These are phyloP conservation scores for Phytophthora palmivora DNA, from an alignment of 352 stramenopile genomes.

Conservation along the genomic window DNA sequence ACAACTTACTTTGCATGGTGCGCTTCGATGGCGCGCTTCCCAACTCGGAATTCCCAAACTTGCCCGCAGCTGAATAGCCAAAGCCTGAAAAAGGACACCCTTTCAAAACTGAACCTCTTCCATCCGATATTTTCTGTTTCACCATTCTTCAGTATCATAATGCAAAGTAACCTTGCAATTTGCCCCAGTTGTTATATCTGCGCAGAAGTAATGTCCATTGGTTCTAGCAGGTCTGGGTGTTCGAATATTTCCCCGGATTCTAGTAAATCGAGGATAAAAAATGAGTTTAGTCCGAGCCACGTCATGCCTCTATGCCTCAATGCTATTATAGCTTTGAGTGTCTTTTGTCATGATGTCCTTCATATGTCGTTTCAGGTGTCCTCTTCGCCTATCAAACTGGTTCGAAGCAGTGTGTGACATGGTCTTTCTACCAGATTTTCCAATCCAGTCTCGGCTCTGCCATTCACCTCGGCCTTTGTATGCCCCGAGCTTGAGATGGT, in stretches of 20 bases:
- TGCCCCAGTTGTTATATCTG: not conserved
- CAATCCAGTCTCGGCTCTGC: conserved; percentile 6
- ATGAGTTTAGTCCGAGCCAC: conserved; percentile 23
- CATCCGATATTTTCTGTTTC: not conserved
- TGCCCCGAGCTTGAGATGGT: conserved; percentile 10
- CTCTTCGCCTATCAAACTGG: conserved; percentile 28
- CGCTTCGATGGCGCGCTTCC: no score
- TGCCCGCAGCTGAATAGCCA: conserved; percentile 1
- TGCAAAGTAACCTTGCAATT: not conserved
- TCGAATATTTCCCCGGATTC: conserved; percentile 4
- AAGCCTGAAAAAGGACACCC: not conserved
- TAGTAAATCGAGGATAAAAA: conserved; percentile 26
- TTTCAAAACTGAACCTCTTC: not conserved
- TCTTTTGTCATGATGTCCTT: no score
- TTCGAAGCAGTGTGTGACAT: conserved; percentile 28
- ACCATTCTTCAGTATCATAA: not conserved
- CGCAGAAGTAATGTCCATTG: conserved; percentile 5
- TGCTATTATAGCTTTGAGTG: no score
- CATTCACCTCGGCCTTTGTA: conserved; percentile 4
- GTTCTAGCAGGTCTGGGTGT: not conserved
- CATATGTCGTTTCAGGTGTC: conserved; percentile 23
- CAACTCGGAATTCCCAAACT: no score
- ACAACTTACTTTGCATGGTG: no score
- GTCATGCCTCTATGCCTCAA: not conserved
- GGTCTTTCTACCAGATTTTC: conserved; percentile 17